Evolutionary conservation across 2,329 filamentous ascomycete species (phyloP).

Genomic region (Annulohypoxylon truncatum): DNA sequence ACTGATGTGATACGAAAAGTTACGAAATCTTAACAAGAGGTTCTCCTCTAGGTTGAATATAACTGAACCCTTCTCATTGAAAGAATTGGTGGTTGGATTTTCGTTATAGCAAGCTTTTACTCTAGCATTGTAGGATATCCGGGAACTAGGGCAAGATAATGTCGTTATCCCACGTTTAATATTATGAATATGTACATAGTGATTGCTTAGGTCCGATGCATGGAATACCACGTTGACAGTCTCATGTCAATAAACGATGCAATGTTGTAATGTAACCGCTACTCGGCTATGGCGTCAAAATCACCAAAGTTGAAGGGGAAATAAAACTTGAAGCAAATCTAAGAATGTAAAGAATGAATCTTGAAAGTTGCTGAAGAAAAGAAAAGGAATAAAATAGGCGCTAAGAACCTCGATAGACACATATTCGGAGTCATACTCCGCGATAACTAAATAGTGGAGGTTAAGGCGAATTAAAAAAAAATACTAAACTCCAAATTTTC

Average conservation of each 20-base stretch:
- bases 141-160: not conserved
- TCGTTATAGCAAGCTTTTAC: conserved; percentile 1
- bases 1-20: too few species aligned
- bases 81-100: not conserved
- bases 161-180: not conserved
- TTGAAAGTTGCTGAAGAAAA: not conserved
- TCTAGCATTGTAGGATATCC: not conserved
- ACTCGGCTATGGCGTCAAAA: conserved; percentile 10
- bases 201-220: not conserved
- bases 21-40: too few species aligned
- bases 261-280: conserved; percentile 1
- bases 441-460: not conserved
- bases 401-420: too few species aligned
- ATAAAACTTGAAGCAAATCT: too few species aligned
- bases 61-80: not conserved
- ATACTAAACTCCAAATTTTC: conserved; percentile 23
- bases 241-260: not conserved
- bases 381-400: not conserved
- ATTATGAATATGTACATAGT: not conserved
- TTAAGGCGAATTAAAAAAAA: not conserved
- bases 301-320: not conserved
- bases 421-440: not conserved
- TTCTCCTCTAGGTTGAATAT: too few species aligned
- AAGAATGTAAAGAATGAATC: too few species aligned
- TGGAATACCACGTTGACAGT: not conserved